These are phyloP conservation scores for Aspergillus melleus DNA, from an alignment of 2,329 filamentous ascomycete genomes.

Conservation along the genomic window DNA sequence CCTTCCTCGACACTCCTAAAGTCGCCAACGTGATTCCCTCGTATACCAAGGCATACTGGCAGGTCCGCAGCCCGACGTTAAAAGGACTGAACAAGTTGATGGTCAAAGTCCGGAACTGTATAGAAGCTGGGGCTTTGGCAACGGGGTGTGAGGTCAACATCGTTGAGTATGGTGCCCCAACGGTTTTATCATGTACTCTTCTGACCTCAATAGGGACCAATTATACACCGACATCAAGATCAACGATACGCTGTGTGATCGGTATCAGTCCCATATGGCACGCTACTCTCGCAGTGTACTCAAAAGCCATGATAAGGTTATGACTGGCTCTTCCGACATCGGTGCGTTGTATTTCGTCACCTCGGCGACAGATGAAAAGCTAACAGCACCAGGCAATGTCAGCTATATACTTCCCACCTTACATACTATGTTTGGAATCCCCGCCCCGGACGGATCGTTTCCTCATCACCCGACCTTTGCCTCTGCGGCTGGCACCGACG, in stretches of 20 bases:
- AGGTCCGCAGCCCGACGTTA: slow-evolving; percentile 47
- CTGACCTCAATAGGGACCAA: slow-evolving; percentile 17
- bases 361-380: not conserved
- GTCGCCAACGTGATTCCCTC: slow-evolving; percentile 60
- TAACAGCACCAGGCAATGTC: slow-evolving; percentile 47
- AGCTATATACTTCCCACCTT: slow-evolving; percentile 50
- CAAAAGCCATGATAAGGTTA: slow-evolving; percentile 37
- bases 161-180: slow-evolving; percentile 25
- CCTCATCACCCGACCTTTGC: slow-evolving; percentile 47
- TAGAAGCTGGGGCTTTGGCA: slow-evolving; percentile 37
- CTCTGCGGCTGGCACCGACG: slow-evolving; percentile 44
- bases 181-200: not conserved
- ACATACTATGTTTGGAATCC: slow-evolving; percentile 51
- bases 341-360: slow-evolving; percentile 23
- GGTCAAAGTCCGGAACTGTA: slow-evolving; percentile 32
- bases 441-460: slow-evolving; percentile 34
- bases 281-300: slow-evolving; percentile 39
- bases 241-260: slow-evolving; percentile 47
- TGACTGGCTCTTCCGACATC: slow-evolving; percentile 51
- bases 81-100: slow-evolving; percentile 38
- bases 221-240: slow-evolving; percentile 49
- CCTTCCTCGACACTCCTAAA: slow-evolving; percentile 55
- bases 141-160: slow-evolving; percentile 36
- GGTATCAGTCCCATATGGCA: slow-evolving; percentile 49
- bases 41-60: slow-evolving; percentile 47